A percentile compares a stretch with the other conserved stretches of the same genome.
Evolutionary conservation across 106 monocot species (phyloP).

Genomic region (Triglochin maritima): DNA sequence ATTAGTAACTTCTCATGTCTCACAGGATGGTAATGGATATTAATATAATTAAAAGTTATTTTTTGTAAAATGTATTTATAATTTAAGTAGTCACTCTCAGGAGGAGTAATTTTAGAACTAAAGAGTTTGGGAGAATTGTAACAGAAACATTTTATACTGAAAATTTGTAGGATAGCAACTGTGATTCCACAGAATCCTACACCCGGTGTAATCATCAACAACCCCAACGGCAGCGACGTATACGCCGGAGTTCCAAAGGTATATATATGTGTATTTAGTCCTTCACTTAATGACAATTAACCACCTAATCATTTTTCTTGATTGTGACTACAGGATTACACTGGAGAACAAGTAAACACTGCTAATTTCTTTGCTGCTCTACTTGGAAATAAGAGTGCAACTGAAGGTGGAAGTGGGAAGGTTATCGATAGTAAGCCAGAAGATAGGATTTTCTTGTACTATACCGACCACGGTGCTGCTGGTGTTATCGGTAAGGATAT

Average conservation of each 20-base stretch:
- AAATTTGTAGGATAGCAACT: too few relatives aligned
- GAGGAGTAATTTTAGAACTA: too few relatives aligned
- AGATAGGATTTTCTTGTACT: slow-evolving; percentile 79
- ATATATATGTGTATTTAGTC: neutral
- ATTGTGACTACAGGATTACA: slow-evolving; percentile 54
- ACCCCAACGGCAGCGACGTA: slow-evolving; percentile 62
- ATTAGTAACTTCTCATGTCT: too few relatives aligned
- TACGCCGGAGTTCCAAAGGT: slow-evolving; percentile 94
- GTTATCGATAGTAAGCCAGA: slow-evolving; percentile 69
- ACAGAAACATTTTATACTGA: too few relatives aligned
- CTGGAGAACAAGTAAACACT: slow-evolving; percentile 23
- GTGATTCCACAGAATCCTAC: slow-evolving; percentile 42
- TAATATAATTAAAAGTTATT: too few relatives aligned
- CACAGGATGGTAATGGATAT: too few relatives aligned
- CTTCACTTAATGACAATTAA: neutral
- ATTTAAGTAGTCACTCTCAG: too few relatives aligned
- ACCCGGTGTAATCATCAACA: slow-evolving; percentile 68
- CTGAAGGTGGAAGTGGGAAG: slow-evolving; percentile 79
- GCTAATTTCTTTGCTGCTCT: slow-evolving; percentile 69
- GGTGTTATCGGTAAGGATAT: slow-evolving; percentile 60
- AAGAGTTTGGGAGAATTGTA: too few relatives aligned
- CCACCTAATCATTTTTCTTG: neutral
- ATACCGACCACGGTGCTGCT: slow-evolving; percentile 87
- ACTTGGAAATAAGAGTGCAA: slow-evolving; percentile 51
- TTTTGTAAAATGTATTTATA: too few relatives aligned